Conservation (phyloP, 2,329 filamentous ascomycete genomes). For the Diaporthe batatas region DNA sequence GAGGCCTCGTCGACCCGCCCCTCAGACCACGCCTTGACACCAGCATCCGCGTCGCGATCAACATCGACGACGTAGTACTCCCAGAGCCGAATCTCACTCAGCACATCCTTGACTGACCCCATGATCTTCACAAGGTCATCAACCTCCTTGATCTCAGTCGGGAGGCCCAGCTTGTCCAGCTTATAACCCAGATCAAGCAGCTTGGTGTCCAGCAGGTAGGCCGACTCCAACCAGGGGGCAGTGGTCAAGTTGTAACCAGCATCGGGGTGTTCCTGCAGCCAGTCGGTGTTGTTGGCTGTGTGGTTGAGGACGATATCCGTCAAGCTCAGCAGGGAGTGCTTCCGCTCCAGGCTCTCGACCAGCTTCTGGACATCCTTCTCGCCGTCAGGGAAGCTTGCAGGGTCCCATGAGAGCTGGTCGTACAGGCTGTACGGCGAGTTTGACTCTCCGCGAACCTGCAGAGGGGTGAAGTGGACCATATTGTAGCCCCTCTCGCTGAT, state of each 20-base stretch:
- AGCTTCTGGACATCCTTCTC: slow-evolving; percentile 84
- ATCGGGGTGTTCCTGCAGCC: slow-evolving; percentile 94
- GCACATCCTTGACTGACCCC: slow-evolving; percentile 84
- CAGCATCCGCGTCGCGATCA: slow-evolving; percentile 76
- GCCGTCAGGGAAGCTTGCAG: slow-evolving; percentile 83
- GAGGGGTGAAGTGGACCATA: slow-evolving; percentile 97
- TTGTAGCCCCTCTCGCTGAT: slow-evolving; percentile 96
- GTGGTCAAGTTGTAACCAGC: slow-evolving; percentile 95
- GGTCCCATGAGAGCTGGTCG: slow-evolving; percentile 91
- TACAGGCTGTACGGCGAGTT: slow-evolving; percentile 98
- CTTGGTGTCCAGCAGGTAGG: slow-evolving; percentile 71
- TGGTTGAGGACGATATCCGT: slow-evolving; percentile 99
- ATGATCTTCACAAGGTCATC: slow-evolving; percentile 86
- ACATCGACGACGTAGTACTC: slow-evolving; percentile 92
- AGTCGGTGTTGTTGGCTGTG: slow-evolving; percentile 94
- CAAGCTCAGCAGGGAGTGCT: slow-evolving; percentile 87
- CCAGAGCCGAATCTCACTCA: slow-evolving; percentile 86
- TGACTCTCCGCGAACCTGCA: slow-evolving; percentile 88
- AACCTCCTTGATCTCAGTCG: slow-evolving; percentile 76
- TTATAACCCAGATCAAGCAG: slow-evolving; percentile 82
- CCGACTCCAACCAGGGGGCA: slow-evolving; percentile 81
- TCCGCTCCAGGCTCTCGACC: slow-evolving; percentile 84
- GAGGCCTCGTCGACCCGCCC: slow-evolving; percentile 60
- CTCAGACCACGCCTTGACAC: slow-evolving; percentile 78
- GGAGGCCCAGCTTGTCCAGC: slow-evolving; percentile 78